Evolutionary conservation across 106 monocot genomes (phyloP), one percentile per base, ranked within the genome.

Genomic region (Alisma plantagoaquatica): DNA sequence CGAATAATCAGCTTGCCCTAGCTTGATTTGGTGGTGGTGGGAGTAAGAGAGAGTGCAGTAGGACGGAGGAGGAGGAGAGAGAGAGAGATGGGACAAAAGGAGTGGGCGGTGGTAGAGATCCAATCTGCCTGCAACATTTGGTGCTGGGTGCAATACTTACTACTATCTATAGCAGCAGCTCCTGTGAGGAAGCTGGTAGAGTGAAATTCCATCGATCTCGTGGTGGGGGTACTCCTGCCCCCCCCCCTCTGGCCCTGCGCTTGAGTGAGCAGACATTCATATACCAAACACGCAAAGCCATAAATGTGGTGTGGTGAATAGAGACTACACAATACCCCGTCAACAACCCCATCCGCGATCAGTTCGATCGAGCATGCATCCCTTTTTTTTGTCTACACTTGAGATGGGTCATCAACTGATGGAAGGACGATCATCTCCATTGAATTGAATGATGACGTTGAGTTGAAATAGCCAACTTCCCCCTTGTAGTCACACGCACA

Each of bases 231-330:
- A 7, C 35, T 38, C 35, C 14, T 14, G 6, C 35, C 14, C 35
- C 14, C 35, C 14, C 35, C 14, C 35, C 14, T 14, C 14, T 14
- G 6, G 9, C 14, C 35, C 14, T 14, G 6, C 35, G 6, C 35
- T 38, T 14, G 14, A 7, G 35, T 38, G 9, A 38, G 35, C 35
- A 38, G 35, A 7, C 14, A 6, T 38, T 7, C 35, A 38, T 38
- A 14, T 38, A 38, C 35, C 14, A 38, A 38, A 38, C 94, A 96
- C 94, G 88, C 94, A 98, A 98, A 78, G 96, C 84, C 66, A 89
- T 89, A 60, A 88, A 90, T 98, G 81, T 38, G 35, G 35, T 38
- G 35, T 6, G 70, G 29, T 68, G 89, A 85, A 79, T 62, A 79
- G 90, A 82, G 89, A 89, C 81, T 82, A 81, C 71, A 89, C 67